A percentile compares a stretch with the other conserved stretches of the same genome.
Evolutionary conservation across 2,329 filamentous ascomycete species (phyloP).

Genomic region (Fusarium euwallaceae): DNA sequence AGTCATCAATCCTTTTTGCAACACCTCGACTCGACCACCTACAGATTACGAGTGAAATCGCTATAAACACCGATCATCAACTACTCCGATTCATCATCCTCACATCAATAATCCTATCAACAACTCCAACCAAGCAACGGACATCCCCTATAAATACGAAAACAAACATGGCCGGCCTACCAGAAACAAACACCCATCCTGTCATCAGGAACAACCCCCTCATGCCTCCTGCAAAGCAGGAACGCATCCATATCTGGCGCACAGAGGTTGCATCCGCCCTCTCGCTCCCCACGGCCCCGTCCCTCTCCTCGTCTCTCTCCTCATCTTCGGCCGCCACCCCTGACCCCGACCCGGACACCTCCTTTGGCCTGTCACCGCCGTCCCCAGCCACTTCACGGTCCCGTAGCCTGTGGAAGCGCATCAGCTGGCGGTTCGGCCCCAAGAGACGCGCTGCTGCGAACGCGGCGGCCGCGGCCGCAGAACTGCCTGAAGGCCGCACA

Average conservation of each 20-base stretch:
- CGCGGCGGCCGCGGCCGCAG: constrained; percentile 41
- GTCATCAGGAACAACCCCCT: constrained; percentile 36
- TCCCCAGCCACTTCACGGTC: constrained; percentile 33
- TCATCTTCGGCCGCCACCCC: constrained; percentile 48
- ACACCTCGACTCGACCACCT: neutral
- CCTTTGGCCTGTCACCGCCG: constrained; percentile 27
- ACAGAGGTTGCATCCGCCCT: constrained; percentile 59
- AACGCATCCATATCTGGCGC: constrained; percentile 64
- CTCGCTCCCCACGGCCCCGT: constrained; percentile 47
- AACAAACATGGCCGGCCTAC: constrained; percentile 25
- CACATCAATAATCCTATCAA: neutral
- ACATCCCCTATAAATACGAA: neutral
- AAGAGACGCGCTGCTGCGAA: constrained; percentile 35
- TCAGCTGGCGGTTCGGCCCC: constrained; percentile 45
- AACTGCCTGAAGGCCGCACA: constrained; percentile 46
- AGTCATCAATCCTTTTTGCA: neutral
- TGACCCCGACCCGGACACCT: constrained; percentile 28
- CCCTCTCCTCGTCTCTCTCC: constrained; percentile 49
- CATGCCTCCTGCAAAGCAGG: constrained; percentile 52
- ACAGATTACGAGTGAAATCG: neutral
- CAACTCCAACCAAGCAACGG: neutral
- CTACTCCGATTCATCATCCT: neutral
- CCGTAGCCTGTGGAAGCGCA: constrained; percentile 45
- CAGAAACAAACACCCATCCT: constrained; percentile 1
- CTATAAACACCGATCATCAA: neutral